Conservation (phyloP, 2,329 filamentous ascomycete species). For the Dothidotthia symphoricarpi region DNA sequence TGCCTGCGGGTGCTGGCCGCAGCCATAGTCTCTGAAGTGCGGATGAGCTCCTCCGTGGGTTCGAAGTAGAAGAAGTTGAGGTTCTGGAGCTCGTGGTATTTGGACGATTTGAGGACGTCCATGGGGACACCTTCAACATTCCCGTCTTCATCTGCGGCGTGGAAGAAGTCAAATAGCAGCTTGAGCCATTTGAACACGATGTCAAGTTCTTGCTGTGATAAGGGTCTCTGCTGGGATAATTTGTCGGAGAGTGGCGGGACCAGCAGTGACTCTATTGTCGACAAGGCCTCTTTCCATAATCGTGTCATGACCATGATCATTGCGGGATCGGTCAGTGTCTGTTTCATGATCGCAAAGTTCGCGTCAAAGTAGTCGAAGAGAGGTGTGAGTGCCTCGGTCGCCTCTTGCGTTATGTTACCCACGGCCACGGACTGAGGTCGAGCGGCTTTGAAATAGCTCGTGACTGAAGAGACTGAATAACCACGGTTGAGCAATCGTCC, state of each 20-base stretch:
- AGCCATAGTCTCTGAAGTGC: conserved; percentile 95
- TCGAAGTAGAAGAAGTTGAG: conserved; percentile 99
- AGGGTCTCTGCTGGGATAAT: conserved; percentile 76
- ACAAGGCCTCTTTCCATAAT: conserved; percentile 94
- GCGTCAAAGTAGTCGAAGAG: conserved; percentile 95
- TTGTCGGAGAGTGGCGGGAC: conserved; percentile 96
- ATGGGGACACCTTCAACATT: conserved; percentile 85
- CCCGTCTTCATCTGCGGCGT: conserved; percentile 82
- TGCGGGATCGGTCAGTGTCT: conserved; percentile 89
- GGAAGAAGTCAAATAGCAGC: conserved; percentile 90
- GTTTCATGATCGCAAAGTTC: conserved; percentile 98
- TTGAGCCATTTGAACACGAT: conserved; percentile 94
- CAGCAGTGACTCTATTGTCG: conserved; percentile 83
- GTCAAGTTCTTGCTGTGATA: conserved; percentile 85
- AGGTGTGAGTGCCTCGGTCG: conserved; percentile 77
- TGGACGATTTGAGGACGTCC: conserved; percentile 91
- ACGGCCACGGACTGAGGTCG: conserved; percentile 51
- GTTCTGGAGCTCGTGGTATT: conserved; percentile 95
- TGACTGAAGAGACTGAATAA: conserved; percentile 69
- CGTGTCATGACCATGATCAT: conserved; percentile 99
- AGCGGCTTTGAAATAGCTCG: conserved; percentile 59
- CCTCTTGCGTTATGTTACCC: conserved; percentile 66
- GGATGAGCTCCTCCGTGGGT: conserved; percentile 82
- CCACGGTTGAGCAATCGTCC: conserved; percentile 71
- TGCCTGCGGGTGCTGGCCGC: conserved; percentile 78